Conservation (phyloP, 495 filamentous ascomycete genomes). For the Umbilicaria muhlenbergii region DNA sequence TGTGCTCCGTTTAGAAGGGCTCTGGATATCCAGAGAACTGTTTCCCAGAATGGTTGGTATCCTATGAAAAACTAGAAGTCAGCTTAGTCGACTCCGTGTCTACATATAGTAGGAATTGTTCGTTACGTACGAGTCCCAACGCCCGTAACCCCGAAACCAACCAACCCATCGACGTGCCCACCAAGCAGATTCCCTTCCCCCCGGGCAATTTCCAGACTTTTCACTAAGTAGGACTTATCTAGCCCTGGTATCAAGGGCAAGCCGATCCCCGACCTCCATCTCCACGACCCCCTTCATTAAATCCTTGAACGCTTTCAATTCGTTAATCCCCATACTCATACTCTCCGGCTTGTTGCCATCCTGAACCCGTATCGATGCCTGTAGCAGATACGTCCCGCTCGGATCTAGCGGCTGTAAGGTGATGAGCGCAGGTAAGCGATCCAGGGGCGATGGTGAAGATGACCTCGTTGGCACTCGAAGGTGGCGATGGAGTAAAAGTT, state of each 20-base stretch:
- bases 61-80: no score
- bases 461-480: constrained; percentile 21
- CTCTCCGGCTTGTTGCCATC: constrained; percentile 36
- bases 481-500: constrained; percentile 31
- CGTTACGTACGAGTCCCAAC: no score
- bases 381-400: constrained; percentile 34
- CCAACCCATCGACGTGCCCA: no score
- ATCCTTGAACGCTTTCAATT: constrained; percentile 44
- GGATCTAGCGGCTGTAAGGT: constrained; percentile 27
- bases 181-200: no score
- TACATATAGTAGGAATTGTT: no score
- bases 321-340: constrained; percentile 39
- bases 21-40: no score
- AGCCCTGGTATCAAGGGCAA: constrained; percentile 48
- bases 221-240: not conserved
- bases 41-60: no score
- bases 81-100: no score
- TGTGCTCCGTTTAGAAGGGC: no score
- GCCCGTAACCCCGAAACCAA: no score
- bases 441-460: not conserved
- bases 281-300: constrained; percentile 48
- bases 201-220: not conserved
- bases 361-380: constrained; percentile 30
- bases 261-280: constrained; percentile 44
- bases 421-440: constrained; percentile 14